Evolutionary conservation across 768 basidiomycete genomes (phyloP).

Genomic region (Calocybe cyanea): DNA sequence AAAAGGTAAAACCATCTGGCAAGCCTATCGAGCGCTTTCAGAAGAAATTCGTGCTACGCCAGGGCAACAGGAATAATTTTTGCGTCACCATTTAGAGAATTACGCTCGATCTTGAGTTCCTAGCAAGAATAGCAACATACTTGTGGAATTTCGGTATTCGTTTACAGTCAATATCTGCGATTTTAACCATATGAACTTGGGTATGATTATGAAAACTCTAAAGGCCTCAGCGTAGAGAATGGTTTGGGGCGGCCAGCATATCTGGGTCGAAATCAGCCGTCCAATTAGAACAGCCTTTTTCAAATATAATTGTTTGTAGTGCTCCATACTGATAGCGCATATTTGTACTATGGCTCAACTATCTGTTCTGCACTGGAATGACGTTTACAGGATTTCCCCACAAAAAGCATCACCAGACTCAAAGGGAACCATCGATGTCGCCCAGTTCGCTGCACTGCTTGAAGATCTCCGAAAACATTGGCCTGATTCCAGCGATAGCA

Average conservation of each 20-base stretch:
- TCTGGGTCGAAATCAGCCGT: too few species aligned
- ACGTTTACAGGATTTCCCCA: constrained; percentile 76
- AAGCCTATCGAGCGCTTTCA: constrained; percentile 26
- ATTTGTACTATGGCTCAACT: constrained; percentile 20
- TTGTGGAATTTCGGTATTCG: too few species aligned
- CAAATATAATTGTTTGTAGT: too few species aligned
- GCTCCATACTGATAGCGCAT: too few species aligned
- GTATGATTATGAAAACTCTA: too few species aligned
- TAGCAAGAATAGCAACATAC: too few species aligned
- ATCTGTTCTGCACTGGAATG: constrained; percentile 69
- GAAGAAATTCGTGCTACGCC: constrained; percentile 57
- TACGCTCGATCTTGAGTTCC: too few species aligned
- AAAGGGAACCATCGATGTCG: constrained; percentile 73
- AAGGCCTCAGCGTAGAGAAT: too few species aligned
- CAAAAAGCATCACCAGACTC: constrained; percentile 59
- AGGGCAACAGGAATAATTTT: constrained; percentile 81
- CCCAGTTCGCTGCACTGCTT: constrained; percentile 77
- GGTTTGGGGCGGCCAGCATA: too few species aligned
- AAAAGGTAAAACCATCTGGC: constrained; percentile 29
- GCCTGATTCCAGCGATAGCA: constrained; percentile 42
- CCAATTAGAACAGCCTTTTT: too few species aligned
- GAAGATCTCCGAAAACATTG: constrained; percentile 59
- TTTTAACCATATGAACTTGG: too few species aligned
- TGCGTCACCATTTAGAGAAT: constrained; percentile 34
- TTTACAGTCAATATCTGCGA: too few species aligned